Evolutionary conservation across 352 stramenopile species (phyloP).

Genomic region (Globisporangium alternatum): DNA sequence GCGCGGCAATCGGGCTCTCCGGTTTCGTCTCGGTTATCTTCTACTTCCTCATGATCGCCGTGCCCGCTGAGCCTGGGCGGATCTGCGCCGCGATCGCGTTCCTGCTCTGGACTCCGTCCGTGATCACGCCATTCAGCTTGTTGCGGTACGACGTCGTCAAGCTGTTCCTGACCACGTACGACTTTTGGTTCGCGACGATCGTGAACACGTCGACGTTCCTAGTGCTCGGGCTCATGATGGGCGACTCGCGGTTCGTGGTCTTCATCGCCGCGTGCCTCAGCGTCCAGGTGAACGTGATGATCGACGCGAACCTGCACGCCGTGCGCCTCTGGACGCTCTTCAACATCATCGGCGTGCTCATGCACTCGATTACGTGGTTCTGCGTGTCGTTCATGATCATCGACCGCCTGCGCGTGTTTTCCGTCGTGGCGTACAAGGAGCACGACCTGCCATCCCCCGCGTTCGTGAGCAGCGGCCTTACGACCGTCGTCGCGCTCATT

Average conservation of each 20-base stretch:
- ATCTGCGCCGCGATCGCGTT: neutral
- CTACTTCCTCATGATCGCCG: conserved; percentile 5
- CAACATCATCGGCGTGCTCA: neutral
- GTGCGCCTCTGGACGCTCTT: conserved; percentile 11
- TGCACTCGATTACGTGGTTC: conserved; percentile 5
- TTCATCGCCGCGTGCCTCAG: conserved; percentile 6
- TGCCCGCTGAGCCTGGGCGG: neutral
- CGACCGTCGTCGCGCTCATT: conserved; percentile 13
- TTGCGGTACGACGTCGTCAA: conserved; percentile 16
- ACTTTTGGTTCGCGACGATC: conserved; percentile 16
- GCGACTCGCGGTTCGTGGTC: neutral
- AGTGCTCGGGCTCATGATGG: conserved; percentile 1
- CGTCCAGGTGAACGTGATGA: conserved; percentile 16
- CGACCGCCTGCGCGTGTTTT: conserved; percentile 2
- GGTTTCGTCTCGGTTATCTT: neutral
- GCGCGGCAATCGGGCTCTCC: neutral
- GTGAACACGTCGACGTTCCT: conserved; percentile 10
- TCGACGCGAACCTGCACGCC: conserved; percentile 17
- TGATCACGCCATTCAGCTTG: neutral
- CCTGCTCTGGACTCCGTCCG: neutral
- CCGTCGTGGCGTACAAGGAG: neutral
- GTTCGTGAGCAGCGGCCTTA: conserved; percentile 14
- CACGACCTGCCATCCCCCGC: conserved; percentile 8
- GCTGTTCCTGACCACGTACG: conserved; percentile 11
- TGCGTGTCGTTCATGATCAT: conserved; percentile 4